Evolutionary conservation across 176 grass and related monocot genomes (phyloP), one percentile per base, ranked within the genome.

Genomic region (Eragrostis nindensis): DNA sequence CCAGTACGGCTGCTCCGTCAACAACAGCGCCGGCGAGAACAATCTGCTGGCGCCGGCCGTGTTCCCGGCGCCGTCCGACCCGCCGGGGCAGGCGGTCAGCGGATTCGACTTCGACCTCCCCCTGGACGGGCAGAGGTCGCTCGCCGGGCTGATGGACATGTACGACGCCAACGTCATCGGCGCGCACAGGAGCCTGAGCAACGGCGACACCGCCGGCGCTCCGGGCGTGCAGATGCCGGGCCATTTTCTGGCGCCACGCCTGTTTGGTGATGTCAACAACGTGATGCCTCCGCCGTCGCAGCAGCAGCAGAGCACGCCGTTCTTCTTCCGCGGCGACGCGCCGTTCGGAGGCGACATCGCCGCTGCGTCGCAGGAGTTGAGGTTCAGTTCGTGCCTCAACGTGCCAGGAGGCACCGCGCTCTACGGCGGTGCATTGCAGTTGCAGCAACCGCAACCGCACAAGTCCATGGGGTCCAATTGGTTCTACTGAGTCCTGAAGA

Each of bases 71-170:
- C 18, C 62, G 41, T 73, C 69, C 18, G 46, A 66, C 27, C 71
- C 61, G 43, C 44, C 43, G 38, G 81, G 49, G 54, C 73, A 82
- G 40, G 44, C 76, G 38, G 46, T 82, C 5, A 79, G 46, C 14
- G 65, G 78, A 1, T 40, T 88, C 12, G 86, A 86, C 67, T 87
- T 88, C 50, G 77, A 81, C 36, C 18, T 94, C 12, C 86, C 92
- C 53, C 29, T 79, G 26, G 83, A 91, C 60, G 92, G 80, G 13
- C 80, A 95, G 56, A 86, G 84, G 60, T 92, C 89, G 14, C 91
- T 95, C 68, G 75, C 73, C 14, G 90, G 84, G 63, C 88, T 95
- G 68, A 95, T 95, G 93, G 78, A 52, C 79, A 80, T 92, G 78
- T 95, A 95, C 47, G 85, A 92, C n/a, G 52, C 53, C 47, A 90